These are phyloP conservation scores for Trichoderma citrinoviride DNA, from an alignment of 2,329 filamentous ascomycete genomes.

Conservation along the genomic window DNA sequence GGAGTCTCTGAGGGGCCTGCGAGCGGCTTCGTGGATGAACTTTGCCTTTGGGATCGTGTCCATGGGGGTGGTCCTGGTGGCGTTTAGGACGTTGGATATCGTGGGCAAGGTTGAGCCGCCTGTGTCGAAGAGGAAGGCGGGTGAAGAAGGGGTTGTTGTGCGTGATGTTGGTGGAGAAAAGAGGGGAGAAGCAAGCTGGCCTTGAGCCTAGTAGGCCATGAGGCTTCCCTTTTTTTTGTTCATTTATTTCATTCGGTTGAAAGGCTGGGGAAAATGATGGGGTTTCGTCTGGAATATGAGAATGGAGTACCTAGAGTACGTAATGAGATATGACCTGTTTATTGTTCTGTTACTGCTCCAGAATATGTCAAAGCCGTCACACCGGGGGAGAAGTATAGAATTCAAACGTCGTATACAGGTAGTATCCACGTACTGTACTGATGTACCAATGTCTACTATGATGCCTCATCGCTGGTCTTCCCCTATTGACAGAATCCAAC, in stretches of 20 bases:
- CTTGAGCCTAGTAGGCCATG: not conserved
- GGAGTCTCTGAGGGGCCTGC: constrained; percentile 47
- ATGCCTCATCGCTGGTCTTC: not conserved
- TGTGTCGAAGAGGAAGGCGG: constrained; percentile 22
- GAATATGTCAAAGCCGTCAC: too few species aligned
- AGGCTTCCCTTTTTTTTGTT: not conserved
- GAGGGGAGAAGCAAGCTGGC: not conserved
- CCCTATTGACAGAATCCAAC: not conserved
- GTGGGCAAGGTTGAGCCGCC: constrained; percentile 42
- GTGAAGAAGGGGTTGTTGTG: not conserved
- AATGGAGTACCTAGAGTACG: too few species aligned
- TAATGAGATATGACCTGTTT: too few species aligned
- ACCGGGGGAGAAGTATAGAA: too few species aligned
- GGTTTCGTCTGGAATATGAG: not conserved
- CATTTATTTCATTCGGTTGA: not conserved
- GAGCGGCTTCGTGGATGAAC: constrained; percentile 53
- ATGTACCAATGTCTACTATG: constrained; percentile 1
- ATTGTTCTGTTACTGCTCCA: too few species aligned
- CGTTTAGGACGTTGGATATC: constrained; percentile 53
- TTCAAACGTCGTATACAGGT: too few species aligned
- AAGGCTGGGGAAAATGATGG: not conserved
- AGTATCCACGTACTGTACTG: too few species aligned
- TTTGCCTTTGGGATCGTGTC: constrained; percentile 47
- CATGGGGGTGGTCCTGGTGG: constrained; percentile 44
- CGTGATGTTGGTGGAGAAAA: not conserved